Conservation (phyloP, 768 basidiomycete species). For the Russula virescens region DNA sequence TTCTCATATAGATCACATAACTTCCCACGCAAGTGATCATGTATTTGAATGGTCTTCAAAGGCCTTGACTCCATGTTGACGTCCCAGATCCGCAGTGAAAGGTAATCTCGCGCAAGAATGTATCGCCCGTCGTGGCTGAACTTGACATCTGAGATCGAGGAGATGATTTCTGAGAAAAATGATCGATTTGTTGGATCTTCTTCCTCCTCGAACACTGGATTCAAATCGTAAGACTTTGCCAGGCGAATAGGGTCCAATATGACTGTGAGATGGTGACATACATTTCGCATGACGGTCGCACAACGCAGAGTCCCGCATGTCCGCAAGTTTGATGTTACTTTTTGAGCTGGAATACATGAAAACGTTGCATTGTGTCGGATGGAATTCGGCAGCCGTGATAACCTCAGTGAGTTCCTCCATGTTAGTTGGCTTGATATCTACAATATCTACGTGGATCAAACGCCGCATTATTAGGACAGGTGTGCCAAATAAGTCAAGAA, state of each 20-base stretch:
- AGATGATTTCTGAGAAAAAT: slow-evolving; percentile 99
- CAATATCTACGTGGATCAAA: slow-evolving; percentile 64
- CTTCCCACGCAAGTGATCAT: slow-evolving; percentile 95
- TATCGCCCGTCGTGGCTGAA: slow-evolving; percentile 97
- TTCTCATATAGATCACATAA: slow-evolving; percentile 99
- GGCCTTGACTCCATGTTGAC: slow-evolving; percentile 98
- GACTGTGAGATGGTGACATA: slow-evolving; percentile 37
- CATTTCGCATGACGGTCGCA: slow-evolving; percentile 97
- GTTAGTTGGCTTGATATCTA: slow-evolving; percentile 99
- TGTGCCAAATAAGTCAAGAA: background rate
- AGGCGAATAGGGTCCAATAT: slow-evolving; percentile 5
- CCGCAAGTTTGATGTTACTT: slow-evolving; percentile 98
- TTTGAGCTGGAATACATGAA: slow-evolving; percentile 99
- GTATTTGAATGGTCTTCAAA: slow-evolving; percentile 96
- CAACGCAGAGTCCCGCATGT: slow-evolving; percentile 97
- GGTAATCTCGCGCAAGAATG: slow-evolving; percentile 93
- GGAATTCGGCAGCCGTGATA: slow-evolving; percentile 99
- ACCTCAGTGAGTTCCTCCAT: slow-evolving; percentile 99
- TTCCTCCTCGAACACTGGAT: slow-evolving; percentile 93
- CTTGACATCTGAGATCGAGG: slow-evolving; percentile 98
- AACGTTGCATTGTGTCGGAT: slow-evolving; percentile 93
- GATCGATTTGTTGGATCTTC: slow-evolving; percentile 96
- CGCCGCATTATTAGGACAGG: background rate
- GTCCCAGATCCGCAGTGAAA: slow-evolving; percentile 99
- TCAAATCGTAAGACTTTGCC: slow-evolving; percentile 18